Percentiles rank a stretch among this genome's conserved stretches.
Evolutionary conservation across 805 yeast species (phyloP).

Genomic region (Blastobotrys chiropterorum): DNA sequence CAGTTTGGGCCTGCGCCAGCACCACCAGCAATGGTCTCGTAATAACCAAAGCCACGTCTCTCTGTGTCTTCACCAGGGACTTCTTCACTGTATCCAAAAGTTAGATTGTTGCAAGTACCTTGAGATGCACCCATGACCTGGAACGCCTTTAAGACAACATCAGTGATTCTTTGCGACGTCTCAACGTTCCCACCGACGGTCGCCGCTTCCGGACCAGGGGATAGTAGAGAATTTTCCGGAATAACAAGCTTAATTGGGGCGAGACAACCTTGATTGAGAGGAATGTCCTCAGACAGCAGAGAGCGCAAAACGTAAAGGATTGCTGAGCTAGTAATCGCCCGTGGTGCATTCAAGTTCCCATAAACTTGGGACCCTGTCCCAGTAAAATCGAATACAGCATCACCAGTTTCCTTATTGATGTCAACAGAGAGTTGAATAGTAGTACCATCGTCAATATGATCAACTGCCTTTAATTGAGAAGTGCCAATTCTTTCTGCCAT

Average conservation of each 20-base stretch:
- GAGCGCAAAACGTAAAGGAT: slow-evolving; percentile 82
- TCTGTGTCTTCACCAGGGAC: slow-evolving; percentile 31
- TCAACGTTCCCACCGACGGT: slow-evolving; percentile 94
- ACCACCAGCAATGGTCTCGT: slow-evolving; percentile 94
- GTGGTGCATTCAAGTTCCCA: slow-evolving; percentile 90
- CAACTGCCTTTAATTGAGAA: slow-evolving; percentile 21
- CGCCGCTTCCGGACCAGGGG: slow-evolving; percentile 81
- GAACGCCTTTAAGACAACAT: slow-evolving; percentile 80
- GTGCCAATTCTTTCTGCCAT: slow-evolving; percentile 36
- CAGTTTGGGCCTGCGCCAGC: slow-evolving; percentile 87
- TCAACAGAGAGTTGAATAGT: slow-evolving; percentile 22
- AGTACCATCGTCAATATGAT: slow-evolving; percentile 33
- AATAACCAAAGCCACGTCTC: slow-evolving; percentile 74
- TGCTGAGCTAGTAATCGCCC: slow-evolving; percentile 83
- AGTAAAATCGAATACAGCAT: slow-evolving; percentile 72
- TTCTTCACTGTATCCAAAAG: slow-evolving; percentile 78
- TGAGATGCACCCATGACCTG: slow-evolving; percentile 91
- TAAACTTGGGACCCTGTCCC: slow-evolving; percentile 85
- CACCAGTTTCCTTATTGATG: slow-evolving; percentile 47
- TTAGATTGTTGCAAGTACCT: slow-evolving; percentile 91
- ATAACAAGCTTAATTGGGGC: slow-evolving; percentile 64
- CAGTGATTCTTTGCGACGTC: slow-evolving; percentile 90
- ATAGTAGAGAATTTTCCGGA: slow-evolving; percentile 58
- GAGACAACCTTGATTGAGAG: slow-evolving; percentile 89
- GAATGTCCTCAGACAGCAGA: slow-evolving; percentile 79